Evolutionary conservation across 352 stramenopile species (phyloP).

Genomic region (Phytophthora vignae): DNA sequence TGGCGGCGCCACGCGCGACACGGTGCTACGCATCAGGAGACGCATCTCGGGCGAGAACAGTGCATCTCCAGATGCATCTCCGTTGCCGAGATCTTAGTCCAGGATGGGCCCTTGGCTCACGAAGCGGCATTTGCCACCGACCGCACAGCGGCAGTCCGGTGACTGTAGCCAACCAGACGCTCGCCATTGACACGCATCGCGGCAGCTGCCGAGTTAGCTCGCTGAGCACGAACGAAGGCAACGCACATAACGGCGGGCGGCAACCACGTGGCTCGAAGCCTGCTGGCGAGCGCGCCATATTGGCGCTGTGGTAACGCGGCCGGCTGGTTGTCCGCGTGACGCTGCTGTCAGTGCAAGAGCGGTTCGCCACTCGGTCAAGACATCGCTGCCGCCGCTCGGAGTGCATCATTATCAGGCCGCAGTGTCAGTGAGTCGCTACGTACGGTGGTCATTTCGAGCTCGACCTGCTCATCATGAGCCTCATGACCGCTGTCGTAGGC

Average conservation of each 20-base stretch:
- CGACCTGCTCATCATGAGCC: too few relatives aligned
- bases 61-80: too few relatives aligned
- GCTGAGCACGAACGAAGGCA: slow-evolving; percentile 1
- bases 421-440: background rate
- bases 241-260: too few relatives aligned
- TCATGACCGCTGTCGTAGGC: background rate
- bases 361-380: too few relatives aligned
- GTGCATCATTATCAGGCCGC: too few relatives aligned
- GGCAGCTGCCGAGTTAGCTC: background rate
- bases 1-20: background rate
- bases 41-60: too few relatives aligned
- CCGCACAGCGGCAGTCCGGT: background rate
- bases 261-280: background rate
- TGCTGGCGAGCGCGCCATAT: background rate
- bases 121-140: slow-evolving; percentile 28
- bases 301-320: background rate
- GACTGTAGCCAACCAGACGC: background rate
- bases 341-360: too few relatives aligned
- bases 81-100: slow-evolving; percentile 15
- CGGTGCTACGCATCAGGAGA: background rate
- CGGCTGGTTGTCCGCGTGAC: background rate
- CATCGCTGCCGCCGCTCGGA: too few relatives aligned
- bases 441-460: too few relatives aligned
- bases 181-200: slow-evolving; percentile 5
- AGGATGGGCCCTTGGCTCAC: slow-evolving; percentile 6